Percentiles rank a stretch among this genome's conserved stretches.
phyloP scores from a whole-genome alignment of 2,329 filamentous ascomycete species.

The Aspergillus vadensis region DNA sequence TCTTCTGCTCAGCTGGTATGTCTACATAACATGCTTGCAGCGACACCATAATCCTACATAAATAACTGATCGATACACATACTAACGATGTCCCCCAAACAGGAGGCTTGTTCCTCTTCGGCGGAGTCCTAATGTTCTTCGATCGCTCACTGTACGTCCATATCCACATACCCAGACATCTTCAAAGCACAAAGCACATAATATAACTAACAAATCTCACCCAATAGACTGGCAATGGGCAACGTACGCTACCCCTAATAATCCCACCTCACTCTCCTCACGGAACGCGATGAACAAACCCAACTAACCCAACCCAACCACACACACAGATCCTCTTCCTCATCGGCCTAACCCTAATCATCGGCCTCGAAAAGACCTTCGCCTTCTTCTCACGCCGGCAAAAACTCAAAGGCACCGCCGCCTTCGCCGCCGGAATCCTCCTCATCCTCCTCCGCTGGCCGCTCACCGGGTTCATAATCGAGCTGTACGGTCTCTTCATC shows the following conservation, averaged over 20 bases:
- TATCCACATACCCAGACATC: neutral
- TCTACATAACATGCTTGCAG: conserved; percentile 36
- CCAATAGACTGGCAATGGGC: conserved; percentile 85
- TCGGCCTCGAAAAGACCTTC: conserved; percentile 86
- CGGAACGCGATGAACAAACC: conserved; percentile 3
- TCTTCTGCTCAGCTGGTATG: conserved; percentile 96
- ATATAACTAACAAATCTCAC: neutral
- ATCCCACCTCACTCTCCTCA: conserved; percentile 12
- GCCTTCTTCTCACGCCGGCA: conserved; percentile 93
- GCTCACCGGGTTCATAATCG: conserved; percentile 83
- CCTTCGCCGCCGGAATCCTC: conserved; percentile 79
- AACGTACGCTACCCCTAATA: conserved; percentile 63
- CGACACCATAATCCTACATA: neutral
- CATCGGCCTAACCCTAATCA: conserved; percentile 92
- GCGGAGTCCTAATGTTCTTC: conserved; percentile 95
- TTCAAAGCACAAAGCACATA: neutral
- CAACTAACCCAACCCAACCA: conserved; percentile 5
- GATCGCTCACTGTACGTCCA: conserved; percentile 82
- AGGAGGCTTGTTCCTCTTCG: conserved; percentile 94
- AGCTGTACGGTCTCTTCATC: conserved; percentile 89
- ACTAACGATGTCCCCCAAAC: conserved; percentile 24
- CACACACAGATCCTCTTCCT: conserved; percentile 84
- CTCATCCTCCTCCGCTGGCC: conserved; percentile 91
- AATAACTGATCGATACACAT: neutral
- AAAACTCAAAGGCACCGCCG: conserved; percentile 87